Evolutionary conservation across 208 protist species (phyloP), one percentile per base, ranked within the genome.

Genomic region (Tritrichomonas foetus): DNA sequence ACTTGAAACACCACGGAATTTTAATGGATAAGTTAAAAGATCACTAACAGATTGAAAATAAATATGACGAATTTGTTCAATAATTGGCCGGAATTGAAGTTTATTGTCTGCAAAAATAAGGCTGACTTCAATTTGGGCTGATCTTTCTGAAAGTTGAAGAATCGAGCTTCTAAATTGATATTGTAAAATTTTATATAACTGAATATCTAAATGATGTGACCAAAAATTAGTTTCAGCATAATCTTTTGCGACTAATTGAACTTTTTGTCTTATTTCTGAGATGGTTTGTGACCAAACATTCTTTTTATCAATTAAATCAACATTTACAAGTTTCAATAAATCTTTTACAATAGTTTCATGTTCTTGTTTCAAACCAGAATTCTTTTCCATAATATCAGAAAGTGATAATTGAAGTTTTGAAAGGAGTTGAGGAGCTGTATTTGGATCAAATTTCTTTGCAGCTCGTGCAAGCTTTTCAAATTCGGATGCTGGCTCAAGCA

Each of bases 391-490:
- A 57, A 89, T 89, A 49, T 89, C 47, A 16, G 78, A 89, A 27
- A 89, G 44, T 20, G 78, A 89, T 9, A 57, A 22, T 89, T 89
- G 78, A 13, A 89, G 27, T 57, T 44, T 33, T 61, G 78, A 55
- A n/a, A 89, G 47, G 8, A 89, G 25, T 47, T 89, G 44, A 39
- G 78, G 78, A 11, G 47, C 47, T 61, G 78, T 53, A n/a, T 44
- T 89, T 20, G 47, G 27, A 89, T 89, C 41, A 0, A 89, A 39
- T n/a, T 44, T 53, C 47, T 72, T 93, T 3, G 33, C 33, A 22
- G 50, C 30, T 93, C 94, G 95, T 64, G 96, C 94, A 20, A 96
- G 30, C 36, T 39, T 39, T 92, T 97, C 96, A 94, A 97, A 97
- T 41, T 80, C 94, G 36, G 93, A 84, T 22, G 96, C 96, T 36